Evolutionary conservation across 768 basidiomycete genomes (phyloP).

Genomic region (Russula lepida): DNA sequence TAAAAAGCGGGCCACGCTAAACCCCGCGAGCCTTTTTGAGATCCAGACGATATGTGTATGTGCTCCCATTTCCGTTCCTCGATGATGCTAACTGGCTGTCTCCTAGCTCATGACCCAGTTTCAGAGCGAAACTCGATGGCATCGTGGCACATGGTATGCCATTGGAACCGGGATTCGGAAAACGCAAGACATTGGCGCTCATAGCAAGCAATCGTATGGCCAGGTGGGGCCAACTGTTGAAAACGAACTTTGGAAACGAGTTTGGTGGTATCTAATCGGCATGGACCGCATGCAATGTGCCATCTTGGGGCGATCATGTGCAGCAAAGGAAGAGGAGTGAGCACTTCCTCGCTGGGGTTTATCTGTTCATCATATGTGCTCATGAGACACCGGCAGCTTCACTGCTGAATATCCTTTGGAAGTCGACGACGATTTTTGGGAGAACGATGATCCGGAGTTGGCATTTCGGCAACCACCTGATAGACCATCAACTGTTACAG

Average conservation of each 20-base stretch:
- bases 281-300: conserved; percentile 51
- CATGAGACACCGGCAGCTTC: conserved; percentile 28
- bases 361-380: not conserved
- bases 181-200: conserved; percentile 47
- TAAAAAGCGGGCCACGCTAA: conserved; percentile 41
- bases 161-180: conserved; percentile 37
- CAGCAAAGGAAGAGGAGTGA: conserved; percentile 60
- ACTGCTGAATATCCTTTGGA: conserved; percentile 43
- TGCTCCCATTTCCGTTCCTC: conserved; percentile 15
- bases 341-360: conserved; percentile 22
- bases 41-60: conserved; percentile 48
- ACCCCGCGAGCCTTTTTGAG: conserved; percentile 53
- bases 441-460: conserved; percentile 30
- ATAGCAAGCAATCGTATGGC: conserved; percentile 33
- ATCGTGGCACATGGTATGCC: conserved; percentile 40
- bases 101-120: conserved; percentile 40
- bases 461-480: conserved; percentile 42
- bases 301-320: conserved; percentile 47
- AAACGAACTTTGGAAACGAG: conserved; percentile 44
- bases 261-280: conserved; percentile 48
- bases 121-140: conserved; percentile 39
- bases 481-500: conserved; percentile 33
- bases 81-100: conserved; percentile 2
- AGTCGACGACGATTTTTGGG: conserved; percentile 54
- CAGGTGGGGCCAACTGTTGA: conserved; percentile 29